Conservation (phyloP, 129 eudicot species). For the Arctium lappa region DNA sequence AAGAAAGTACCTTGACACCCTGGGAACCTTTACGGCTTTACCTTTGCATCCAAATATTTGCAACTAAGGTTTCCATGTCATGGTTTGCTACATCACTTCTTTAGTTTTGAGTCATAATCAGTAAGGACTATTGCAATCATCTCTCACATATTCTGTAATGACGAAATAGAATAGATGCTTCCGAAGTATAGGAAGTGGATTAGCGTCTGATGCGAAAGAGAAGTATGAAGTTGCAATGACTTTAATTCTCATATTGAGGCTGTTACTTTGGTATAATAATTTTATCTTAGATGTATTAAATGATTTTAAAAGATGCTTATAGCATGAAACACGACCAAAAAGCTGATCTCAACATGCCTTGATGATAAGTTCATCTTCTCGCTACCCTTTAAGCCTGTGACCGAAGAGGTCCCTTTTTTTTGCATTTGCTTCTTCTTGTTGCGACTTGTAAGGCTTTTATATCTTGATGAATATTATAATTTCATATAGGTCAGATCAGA, state of each 20-base stretch:
- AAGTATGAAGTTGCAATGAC: not conserved
- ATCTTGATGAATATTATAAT: not conserved
- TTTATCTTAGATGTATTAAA: not conserved
- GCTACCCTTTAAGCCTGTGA: not conserved
- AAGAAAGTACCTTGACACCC: not conserved
- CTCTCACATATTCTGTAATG: not conserved
- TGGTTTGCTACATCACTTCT: not conserved
- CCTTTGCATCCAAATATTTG: not conserved
- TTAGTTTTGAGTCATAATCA: not conserved
- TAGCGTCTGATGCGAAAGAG: not conserved
- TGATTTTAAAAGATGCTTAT: not conserved
- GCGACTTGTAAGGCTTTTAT: not conserved
- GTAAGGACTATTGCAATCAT: not conserved
- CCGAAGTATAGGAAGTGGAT: not conserved
- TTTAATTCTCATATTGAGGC: not conserved
- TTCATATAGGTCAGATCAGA: not conserved
- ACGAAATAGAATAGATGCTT: not conserved
- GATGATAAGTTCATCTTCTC: not conserved
- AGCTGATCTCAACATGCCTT: not conserved
- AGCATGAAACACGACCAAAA: not conserved
- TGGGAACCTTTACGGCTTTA: not conserved
- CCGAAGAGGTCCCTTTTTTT: not conserved
- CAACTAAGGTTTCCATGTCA: not conserved
- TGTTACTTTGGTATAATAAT: not conserved
- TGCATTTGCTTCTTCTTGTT: not conserved